A percentile compares a stretch with the other conserved stretches of the same genome.
phyloP scores from a whole-genome alignment of 371 early-diverging fungal genomes.

The Saksenaea oblongispora region DNA sequence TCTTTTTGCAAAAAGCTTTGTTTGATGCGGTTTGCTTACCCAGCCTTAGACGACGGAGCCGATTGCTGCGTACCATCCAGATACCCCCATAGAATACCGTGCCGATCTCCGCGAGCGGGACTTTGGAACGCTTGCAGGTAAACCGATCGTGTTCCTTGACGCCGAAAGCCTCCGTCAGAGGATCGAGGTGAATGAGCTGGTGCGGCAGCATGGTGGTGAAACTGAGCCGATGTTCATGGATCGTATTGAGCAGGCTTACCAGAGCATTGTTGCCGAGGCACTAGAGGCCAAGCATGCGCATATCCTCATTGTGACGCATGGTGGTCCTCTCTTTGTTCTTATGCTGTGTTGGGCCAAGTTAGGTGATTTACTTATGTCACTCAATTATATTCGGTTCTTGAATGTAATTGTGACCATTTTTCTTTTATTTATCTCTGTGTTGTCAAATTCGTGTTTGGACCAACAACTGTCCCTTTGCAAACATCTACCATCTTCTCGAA shows the following conservation, averaged over 20 bases:
- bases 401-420: no score
- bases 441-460: no score
- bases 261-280: slow-evolving; percentile 24
- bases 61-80: slow-evolving; percentile 22
- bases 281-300: slow-evolving; percentile 11
- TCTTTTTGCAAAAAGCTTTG: slow-evolving; percentile 1
- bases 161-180: slow-evolving; percentile 8
- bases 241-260: slow-evolving; percentile 24
- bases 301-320: slow-evolving; percentile 43
- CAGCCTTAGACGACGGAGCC: slow-evolving; percentile 27
- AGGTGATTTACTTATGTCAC: slow-evolving; percentile 1
- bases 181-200: slow-evolving; percentile 13
- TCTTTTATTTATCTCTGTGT: not conserved
- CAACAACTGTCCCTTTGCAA: no score
- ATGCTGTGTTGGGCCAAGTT: slow-evolving; percentile 22
- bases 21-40: no score
- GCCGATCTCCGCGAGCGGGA: slow-evolving; percentile 30
- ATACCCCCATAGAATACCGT: slow-evolving; percentile 18
- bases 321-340: slow-evolving; percentile 33
- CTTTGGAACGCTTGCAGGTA: slow-evolving; percentile 32
- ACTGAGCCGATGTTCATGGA: slow-evolving; percentile 15
- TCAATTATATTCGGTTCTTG: no score
- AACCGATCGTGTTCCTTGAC: slow-evolving; percentile 14
- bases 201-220: slow-evolving; percentile 29
- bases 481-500: no score